These are phyloP conservation scores for Chlamydomonas sp. DNA, from an alignment of 139 green algal species.

Conservation along the genomic window DNA sequence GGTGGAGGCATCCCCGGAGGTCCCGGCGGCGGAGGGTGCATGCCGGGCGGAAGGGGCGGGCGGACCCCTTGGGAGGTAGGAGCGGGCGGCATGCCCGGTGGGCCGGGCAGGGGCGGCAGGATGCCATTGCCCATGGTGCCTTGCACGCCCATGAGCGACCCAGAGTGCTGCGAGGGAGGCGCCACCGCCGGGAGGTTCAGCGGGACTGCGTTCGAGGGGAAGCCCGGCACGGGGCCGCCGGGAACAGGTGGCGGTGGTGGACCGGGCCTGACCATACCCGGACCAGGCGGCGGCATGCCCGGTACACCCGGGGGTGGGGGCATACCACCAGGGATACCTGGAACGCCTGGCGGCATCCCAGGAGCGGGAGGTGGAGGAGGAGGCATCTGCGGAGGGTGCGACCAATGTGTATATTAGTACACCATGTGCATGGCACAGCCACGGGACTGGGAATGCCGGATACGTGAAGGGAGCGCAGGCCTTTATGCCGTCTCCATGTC, in stretches of 20 bases:
- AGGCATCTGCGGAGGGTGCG: too few relatives aligned
- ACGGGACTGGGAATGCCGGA: too few relatives aligned
- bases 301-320: not conserved
- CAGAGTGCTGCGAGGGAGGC: conserved; percentile 24
- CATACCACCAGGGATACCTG: too few relatives aligned
- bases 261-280: not conserved
- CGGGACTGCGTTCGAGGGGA: conserved; percentile 25
- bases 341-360: not conserved
- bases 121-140: not conserved
- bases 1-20: not conserved
- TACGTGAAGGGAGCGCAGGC: too few relatives aligned
- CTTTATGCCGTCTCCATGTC: too few relatives aligned
- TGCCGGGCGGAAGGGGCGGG: not conserved
- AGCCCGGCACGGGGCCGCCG: not conserved
- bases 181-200: conserved; percentile 17
- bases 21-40: not conserved
- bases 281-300: not conserved
- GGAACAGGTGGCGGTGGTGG: not conserved
- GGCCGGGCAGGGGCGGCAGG: not conserved
- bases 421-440: too few relatives aligned
- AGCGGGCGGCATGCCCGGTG: not conserved
- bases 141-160: conserved; percentile 19
- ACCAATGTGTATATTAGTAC: too few relatives aligned
- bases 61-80: not conserved
- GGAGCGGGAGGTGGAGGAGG: not conserved